Evolutionary conservation across 2,329 filamentous ascomycete genomes (phyloP).

Genomic region (Colletotrichum tropicicola): DNA sequence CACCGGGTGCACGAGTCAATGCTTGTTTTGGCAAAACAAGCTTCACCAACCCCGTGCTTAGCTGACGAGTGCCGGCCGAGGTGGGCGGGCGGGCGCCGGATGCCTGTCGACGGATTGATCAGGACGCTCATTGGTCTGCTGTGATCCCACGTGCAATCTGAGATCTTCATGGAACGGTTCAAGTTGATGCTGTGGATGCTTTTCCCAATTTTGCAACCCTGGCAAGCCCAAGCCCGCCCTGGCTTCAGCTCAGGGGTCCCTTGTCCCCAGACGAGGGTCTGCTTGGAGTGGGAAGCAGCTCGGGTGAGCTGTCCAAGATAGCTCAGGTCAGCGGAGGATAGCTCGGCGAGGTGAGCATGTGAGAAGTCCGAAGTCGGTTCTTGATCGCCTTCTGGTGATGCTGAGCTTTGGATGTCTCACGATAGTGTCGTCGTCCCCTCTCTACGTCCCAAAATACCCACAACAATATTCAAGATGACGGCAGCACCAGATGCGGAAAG

Average conservation of each 20-base stretch:
- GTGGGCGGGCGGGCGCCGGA: background rate
- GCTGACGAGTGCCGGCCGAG: background rate
- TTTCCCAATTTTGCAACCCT: background rate
- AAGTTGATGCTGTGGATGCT: background rate
- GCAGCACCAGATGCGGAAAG: background rate
- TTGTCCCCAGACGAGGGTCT: background rate
- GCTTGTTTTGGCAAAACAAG: conserved; percentile 12
- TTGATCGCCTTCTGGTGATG: background rate
- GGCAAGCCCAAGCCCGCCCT: background rate
- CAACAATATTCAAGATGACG: background rate
- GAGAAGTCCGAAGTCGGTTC: background rate
- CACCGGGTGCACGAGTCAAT: conserved; percentile 15
- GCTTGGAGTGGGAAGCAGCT: background rate
- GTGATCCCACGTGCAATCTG: background rate
- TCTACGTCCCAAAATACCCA: background rate
- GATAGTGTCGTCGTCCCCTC: background rate
- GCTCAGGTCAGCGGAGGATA: background rate
- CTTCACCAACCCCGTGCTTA: conserved; percentile 6
- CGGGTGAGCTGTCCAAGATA: background rate
- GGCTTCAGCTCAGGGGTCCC: background rate
- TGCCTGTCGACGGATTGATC: background rate
- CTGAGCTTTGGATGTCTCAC: background rate
- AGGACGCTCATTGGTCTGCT: background rate
- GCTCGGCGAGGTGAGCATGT: background rate
- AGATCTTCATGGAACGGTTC: background rate